These are phyloP conservation scores for Myotisia sp. DNA, from an alignment of 2,329 filamentous ascomycete species.

Conservation along the genomic window DNA sequence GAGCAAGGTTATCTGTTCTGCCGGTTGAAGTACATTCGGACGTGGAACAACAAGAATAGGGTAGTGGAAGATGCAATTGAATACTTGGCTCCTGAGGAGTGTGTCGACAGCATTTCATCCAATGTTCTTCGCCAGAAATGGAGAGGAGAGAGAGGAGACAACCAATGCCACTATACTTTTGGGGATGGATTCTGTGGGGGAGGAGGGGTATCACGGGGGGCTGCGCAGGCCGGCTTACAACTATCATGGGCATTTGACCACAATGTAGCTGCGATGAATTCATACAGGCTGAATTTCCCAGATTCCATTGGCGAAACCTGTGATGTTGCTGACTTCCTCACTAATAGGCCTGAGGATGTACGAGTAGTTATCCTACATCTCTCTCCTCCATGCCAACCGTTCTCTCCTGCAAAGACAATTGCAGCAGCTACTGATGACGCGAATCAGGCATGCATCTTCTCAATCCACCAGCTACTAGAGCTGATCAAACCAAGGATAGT, in stretches of 20 bases:
- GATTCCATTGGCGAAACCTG: constrained; percentile 21
- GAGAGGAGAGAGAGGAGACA: constrained; percentile 12
- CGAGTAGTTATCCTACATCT: constrained; percentile 57
- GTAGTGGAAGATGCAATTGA: constrained; percentile 16
- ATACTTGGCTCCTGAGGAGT: constrained; percentile 20
- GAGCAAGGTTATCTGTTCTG: constrained; percentile 23
- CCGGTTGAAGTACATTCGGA: constrained; percentile 19
- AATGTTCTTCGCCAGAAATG: constrained; percentile 19
- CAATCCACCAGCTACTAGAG: constrained; percentile 39
- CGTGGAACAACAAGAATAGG: constrained; percentile 12
- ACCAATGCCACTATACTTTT: constrained; percentile 42
- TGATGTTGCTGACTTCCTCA: constrained; percentile 35
- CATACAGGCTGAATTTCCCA: constrained; percentile 47
- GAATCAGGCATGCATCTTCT: constrained; percentile 47
- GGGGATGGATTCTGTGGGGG: constrained; percentile 61
- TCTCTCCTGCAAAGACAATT: constrained; percentile 56
- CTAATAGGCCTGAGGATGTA: constrained; percentile 19
- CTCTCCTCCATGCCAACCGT: constrained; percentile 65
- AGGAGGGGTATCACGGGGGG: constrained; percentile 56
- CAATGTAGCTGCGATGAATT: constrained; percentile 40
- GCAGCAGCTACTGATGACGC: constrained; percentile 44
- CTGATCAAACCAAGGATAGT: constrained; percentile 51
- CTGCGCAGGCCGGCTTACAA: constrained; percentile 42
- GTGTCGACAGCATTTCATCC: constrained; percentile 14
- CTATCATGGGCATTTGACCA: constrained; percentile 53